Base-by-base conservation (phyloP, 208 protist genomes). In the Leishmania tarentolae region DNA sequence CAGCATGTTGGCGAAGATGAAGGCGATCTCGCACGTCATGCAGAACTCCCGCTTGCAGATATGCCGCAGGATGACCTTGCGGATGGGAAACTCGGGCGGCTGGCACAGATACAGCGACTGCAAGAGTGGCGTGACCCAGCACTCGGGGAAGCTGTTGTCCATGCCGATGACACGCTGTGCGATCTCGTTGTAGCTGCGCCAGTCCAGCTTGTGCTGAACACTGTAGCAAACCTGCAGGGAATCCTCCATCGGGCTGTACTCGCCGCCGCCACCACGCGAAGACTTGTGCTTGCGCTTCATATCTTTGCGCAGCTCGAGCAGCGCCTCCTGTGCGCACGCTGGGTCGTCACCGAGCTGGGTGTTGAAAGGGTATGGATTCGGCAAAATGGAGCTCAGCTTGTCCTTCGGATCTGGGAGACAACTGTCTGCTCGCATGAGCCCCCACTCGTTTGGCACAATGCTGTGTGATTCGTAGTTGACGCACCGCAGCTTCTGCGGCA, bases 141-240 rank as follows among this genome's bases (percentile, higher is more conserved):
- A 98, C 87, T 98, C 94, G 40, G 93, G 93, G 75, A 94, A 95
- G 84, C 92, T 96, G 83, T 98, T 98, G 81, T 98, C 94, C 2
- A 96, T 80, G 35, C 94, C 94, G 46, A 96, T 86, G 40, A 95
- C 87, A 21, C 93, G 87, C 59, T 93, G 87, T 46, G 94, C 91
- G 44, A 95, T 88, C 79, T 90, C 86, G 83, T 98, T 98, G 87
- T 92, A 95, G 57, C 75, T 90, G 76, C 86, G 85, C 93, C 94
- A 98, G 71, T 96, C 92, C 70, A 95, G 84, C 47, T 90, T 87
- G 83, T 95, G 89, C 68, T 96, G 93, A n/a, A 91, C 88, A 65
- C 87, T 88, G 83, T 97, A 96, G 83, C 92, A 97, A 37, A 92
- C 89, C 76, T 94, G 91, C 78, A 92, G 88, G 8, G 94, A 91